Evolutionary conservation across 2,329 filamentous ascomycete genomes (phyloP).

Genomic region (Pleurostoma richardsiae): DNA sequence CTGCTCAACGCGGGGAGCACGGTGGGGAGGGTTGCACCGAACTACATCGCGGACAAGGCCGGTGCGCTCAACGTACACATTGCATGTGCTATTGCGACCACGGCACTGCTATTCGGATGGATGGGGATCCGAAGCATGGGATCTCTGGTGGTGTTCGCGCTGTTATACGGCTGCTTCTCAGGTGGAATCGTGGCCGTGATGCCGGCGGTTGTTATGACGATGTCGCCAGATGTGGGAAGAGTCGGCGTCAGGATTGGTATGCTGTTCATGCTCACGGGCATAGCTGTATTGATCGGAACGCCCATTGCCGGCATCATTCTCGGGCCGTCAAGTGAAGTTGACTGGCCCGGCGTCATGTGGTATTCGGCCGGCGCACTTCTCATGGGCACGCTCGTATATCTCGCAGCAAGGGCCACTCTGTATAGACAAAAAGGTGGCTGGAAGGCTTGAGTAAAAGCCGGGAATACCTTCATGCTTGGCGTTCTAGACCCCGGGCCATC

Average conservation of each 20-base stretch:
- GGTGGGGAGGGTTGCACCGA: slow-evolving; percentile 38
- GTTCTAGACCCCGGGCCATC: too few species aligned
- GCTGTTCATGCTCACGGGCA: slow-evolving; percentile 26
- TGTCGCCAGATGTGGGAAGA: slow-evolving; percentile 28
- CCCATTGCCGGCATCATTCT: slow-evolving; percentile 45
- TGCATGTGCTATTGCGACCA: slow-evolving; percentile 23
- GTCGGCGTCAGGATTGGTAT: slow-evolving; percentile 38
- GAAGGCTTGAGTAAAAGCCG: slow-evolving; percentile 2
- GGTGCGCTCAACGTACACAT: slow-evolving; percentile 34
- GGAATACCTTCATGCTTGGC: not conserved
- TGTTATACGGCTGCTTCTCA: slow-evolving; percentile 40
- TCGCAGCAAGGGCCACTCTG: slow-evolving; percentile 13
- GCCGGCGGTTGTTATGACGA: slow-evolving; percentile 28
- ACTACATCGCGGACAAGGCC: slow-evolving; percentile 34
- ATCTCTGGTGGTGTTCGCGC: slow-evolving; percentile 31
- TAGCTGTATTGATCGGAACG: slow-evolving; percentile 47
- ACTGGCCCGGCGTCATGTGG: slow-evolving; percentile 25
- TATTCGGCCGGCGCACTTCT: slow-evolving; percentile 22
- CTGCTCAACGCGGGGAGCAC: slow-evolving; percentile 39
- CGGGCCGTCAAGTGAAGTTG: slow-evolving; percentile 14
- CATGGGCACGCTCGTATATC: slow-evolving; percentile 16
- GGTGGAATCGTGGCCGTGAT: slow-evolving; percentile 37
- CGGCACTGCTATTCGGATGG: slow-evolving; percentile 32
- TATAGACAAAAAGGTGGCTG: slow-evolving; percentile 13
- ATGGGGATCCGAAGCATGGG: slow-evolving; percentile 26